Percentiles rank a stretch among this genome's conserved stretches.
phyloP scores from a whole-genome alignment of 140 eudicot species.

The Bidens hawaiensis region DNA sequence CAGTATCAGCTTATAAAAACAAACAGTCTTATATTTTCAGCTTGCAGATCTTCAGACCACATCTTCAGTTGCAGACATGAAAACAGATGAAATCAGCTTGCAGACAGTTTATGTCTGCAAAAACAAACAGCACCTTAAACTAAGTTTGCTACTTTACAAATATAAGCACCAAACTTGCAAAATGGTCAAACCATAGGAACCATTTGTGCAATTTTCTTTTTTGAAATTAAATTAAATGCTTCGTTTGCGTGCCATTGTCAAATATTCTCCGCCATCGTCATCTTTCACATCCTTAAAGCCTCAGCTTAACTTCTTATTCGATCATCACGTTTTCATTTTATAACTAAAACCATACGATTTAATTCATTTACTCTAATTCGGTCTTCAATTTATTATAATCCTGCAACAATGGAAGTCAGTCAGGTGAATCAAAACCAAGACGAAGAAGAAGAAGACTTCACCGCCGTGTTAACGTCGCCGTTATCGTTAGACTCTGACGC shows the following conservation, averaged over 20 bases:
- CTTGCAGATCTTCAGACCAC: no score
- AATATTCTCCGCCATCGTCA: constrained; percentile 25
- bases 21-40: no score
- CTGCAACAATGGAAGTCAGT: constrained; percentile 3
- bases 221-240: no score
- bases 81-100: no score
- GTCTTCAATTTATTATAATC: background rate
- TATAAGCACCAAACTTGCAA: no score
- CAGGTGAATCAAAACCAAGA: constrained; percentile 22
- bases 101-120: no score
- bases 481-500: constrained; percentile 39
- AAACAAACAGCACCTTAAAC: no score
- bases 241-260: constrained; percentile 18
- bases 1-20: no score
- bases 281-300: background rate
- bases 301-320: constrained; percentile 13
- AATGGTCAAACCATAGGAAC: no score
- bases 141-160: no score
- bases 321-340: constrained; percentile 1
- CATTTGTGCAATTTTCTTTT: no score
- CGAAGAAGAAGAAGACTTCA: constrained; percentile 7
- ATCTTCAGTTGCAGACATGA: no score
- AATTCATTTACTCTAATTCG: background rate
- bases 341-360: background rate
- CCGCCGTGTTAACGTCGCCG: constrained; percentile 55